A percentile compares a stretch with the other conserved stretches of the same genome.
Evolutionary conservation across 2,329 filamentous ascomycete species (phyloP).

Genomic region (Leptographium radiaticola): DNA sequence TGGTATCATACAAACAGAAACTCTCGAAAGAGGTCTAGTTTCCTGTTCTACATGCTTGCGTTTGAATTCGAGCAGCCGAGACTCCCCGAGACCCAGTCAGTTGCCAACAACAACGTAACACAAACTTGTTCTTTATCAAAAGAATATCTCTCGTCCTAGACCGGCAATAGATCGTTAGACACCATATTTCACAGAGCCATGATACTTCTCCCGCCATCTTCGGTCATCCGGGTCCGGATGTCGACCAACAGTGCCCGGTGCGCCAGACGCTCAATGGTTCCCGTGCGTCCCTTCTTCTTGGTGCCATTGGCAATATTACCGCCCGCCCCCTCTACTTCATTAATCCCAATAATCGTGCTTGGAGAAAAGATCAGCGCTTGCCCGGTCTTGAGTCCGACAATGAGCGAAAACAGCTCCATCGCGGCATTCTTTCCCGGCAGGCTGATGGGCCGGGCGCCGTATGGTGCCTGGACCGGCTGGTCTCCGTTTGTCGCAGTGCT

Average conservation of each 20-base stretch:
- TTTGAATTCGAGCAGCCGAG: too few relatives aligned
- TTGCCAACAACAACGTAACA: too few relatives aligned
- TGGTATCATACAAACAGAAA: too few relatives aligned
- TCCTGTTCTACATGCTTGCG: too few relatives aligned
- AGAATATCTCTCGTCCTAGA: too few relatives aligned
- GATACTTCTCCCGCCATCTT: constrained; percentile 31
- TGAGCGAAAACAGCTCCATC: constrained; percentile 25
- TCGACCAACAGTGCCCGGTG: constrained; percentile 26
- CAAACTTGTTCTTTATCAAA: too few relatives aligned
- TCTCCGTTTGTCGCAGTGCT: neutral
- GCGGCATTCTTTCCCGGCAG: constrained; percentile 12
- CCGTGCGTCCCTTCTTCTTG: neutral
- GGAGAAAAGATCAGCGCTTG: constrained; percentile 35
- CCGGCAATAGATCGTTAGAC: too few relatives aligned
- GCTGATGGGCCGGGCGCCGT: constrained; percentile 4
- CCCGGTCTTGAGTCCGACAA: constrained; percentile 28
- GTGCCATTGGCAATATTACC: neutral
- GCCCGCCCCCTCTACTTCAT: neutral
- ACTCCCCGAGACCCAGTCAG: too few relatives aligned
- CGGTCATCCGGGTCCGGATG: constrained; percentile 27
- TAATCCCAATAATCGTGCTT: constrained; percentile 24
- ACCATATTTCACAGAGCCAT: constrained; percentile 20
- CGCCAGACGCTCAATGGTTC: constrained; percentile 18
- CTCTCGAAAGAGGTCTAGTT: too few relatives aligned
- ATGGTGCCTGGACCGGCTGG: neutral